A percentile compares a stretch with the other conserved stretches of the same genome.
These are phyloP conservation scores for Suillus subluteus DNA, from an alignment of 768 basidiomycete genomes.

Conservation along the genomic window DNA sequence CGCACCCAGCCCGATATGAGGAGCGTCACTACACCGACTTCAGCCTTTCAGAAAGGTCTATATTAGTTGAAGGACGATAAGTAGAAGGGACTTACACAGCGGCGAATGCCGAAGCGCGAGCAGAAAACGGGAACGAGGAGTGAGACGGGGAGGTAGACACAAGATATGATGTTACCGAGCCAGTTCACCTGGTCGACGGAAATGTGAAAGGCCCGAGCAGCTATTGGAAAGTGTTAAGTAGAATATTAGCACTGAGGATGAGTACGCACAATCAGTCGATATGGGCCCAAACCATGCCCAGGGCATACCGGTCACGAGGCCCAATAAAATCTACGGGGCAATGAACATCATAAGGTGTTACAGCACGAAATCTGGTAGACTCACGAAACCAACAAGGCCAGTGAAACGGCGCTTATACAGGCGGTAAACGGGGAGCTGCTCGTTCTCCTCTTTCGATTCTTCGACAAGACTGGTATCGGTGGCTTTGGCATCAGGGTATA, in stretches of 20 bases:
- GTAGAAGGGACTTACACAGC: conserved; percentile 52
- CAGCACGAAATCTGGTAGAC: conserved; percentile 19
- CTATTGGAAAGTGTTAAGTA: conserved; percentile 37
- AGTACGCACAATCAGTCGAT: conserved; percentile 57
- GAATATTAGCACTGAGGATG: neutral
- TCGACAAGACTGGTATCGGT: neutral
- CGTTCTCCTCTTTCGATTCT: neutral
- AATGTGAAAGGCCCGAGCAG: conserved; percentile 65
- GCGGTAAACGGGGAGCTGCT: conserved; percentile 43
- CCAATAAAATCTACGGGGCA: conserved; percentile 56
- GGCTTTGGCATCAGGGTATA: neutral
- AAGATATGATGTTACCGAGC: conserved; percentile 71
- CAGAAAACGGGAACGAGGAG: conserved; percentile 61
- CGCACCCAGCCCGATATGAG: conserved; percentile 77
- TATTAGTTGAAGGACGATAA: neutral
- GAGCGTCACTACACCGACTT: conserved; percentile 55
- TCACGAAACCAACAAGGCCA: conserved; percentile 65
- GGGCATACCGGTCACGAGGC: conserved; percentile 63
- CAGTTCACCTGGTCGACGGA: conserved; percentile 77
- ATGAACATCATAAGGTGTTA: neutral
- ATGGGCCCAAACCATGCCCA: conserved; percentile 90
- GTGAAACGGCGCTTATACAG: conserved; percentile 72
- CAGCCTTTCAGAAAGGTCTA: conserved; percentile 47
- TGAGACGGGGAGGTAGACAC: conserved; percentile 65
- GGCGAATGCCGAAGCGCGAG: conserved; percentile 60